Conservation (phyloP, 2,329 filamentous ascomycete species). For the Colletotrichum plurivorum region DNA sequence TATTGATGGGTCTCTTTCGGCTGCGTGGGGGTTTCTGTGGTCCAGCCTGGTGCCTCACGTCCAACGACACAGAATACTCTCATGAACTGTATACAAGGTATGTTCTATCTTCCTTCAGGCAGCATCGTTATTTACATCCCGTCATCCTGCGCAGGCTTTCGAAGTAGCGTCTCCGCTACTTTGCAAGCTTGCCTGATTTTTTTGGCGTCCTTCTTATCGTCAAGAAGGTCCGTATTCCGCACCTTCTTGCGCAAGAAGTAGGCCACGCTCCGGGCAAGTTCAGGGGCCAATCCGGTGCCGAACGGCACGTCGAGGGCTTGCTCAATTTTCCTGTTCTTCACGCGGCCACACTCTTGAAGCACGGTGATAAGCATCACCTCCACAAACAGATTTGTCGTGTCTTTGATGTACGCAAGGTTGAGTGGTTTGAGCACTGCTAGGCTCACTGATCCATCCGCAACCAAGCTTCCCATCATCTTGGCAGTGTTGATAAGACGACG, state of each 20-base stretch:
- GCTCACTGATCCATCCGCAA: constrained; percentile 61
- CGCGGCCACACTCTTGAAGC: constrained; percentile 71
- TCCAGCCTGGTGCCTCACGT: too few relatives aligned
- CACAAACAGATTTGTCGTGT: constrained; percentile 82
- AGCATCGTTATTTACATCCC: background rate
- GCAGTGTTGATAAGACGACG: constrained; percentile 67
- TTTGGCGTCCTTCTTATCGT: constrained; percentile 62
- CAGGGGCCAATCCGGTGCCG: constrained; percentile 59
- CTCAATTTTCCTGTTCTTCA: constrained; percentile 52
- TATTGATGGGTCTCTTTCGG: too few relatives aligned
- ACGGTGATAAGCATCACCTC: constrained; percentile 85
- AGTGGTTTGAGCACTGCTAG: constrained; percentile 75
- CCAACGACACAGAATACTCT: too few relatives aligned
- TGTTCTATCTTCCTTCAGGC: background rate
- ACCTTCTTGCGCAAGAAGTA: constrained; percentile 86
- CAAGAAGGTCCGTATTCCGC: constrained; percentile 71
- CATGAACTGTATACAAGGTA: too few relatives aligned
- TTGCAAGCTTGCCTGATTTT: constrained; percentile 64
- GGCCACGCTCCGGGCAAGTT: constrained; percentile 80
- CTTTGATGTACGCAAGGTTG: constrained; percentile 83
- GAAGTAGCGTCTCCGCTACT: constrained; percentile 56
- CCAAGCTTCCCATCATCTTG: constrained; percentile 67
- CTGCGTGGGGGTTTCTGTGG: too few relatives aligned
- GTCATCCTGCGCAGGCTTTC: constrained; percentile 40
- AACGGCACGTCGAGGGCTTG: constrained; percentile 29